Evolutionary conservation across 441 rosid species (phyloP).

Genomic region (Croton laevigatus): DNA sequence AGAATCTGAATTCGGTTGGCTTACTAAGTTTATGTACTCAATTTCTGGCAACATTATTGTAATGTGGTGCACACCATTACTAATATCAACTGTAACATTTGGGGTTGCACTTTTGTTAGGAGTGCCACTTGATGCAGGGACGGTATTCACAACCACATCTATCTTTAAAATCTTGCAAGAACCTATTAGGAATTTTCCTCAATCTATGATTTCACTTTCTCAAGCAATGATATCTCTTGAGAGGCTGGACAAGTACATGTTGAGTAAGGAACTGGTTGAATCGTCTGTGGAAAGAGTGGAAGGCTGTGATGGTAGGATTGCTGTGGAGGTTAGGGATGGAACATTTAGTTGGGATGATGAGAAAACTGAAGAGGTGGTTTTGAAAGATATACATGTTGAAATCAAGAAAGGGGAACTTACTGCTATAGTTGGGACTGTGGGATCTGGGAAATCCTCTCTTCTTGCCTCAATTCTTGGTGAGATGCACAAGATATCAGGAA

Average conservation of each 20-base stretch:
- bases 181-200: slow-evolving; percentile 87
- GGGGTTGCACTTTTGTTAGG: slow-evolving; percentile 66
- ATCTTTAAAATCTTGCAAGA: slow-evolving; percentile 90
- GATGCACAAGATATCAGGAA: slow-evolving; percentile 81
- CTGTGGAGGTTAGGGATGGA: slow-evolving; percentile 69
- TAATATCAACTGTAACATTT: slow-evolving; percentile 73
- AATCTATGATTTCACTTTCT: slow-evolving; percentile 87
- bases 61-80: slow-evolving; percentile 77
- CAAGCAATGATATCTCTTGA: slow-evolving; percentile 89
- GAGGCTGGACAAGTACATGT: slow-evolving; percentile 74
- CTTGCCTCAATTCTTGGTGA: slow-evolving; percentile 89
- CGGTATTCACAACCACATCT: slow-evolving; percentile 80
- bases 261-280: slow-evolving; percentile 62
- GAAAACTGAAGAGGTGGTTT: slow-evolving; percentile 37
- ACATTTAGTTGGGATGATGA: slow-evolving; percentile 87
- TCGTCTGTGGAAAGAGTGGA: slow-evolving; percentile 58
- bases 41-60: slow-evolving; percentile 69
- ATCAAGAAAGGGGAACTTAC: slow-evolving; percentile 76
- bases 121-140: slow-evolving; percentile 74
- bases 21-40: slow-evolving; percentile 79
- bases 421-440: slow-evolving; percentile 89
- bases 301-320: slow-evolving; percentile 51
- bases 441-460: slow-evolving; percentile 87
- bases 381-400: slow-evolving; percentile 59
- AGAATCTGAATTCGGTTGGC: slow-evolving; percentile 71